phyloP scores from a whole-genome alignment of 306 rosid species.

The Citrullus amarus region DNA sequence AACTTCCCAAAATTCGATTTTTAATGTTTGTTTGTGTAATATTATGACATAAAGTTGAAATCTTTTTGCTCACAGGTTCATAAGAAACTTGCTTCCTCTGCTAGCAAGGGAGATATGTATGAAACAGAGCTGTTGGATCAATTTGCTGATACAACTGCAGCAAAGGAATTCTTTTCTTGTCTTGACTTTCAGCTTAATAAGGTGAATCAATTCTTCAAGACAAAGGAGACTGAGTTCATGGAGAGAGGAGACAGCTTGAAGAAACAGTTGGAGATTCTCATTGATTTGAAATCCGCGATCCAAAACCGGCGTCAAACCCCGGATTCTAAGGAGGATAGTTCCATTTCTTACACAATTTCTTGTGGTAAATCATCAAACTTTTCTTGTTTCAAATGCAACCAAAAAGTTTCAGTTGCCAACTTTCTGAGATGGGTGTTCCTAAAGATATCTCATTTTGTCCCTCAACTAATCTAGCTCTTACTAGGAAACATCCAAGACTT shows the following conservation, averaged over 20 bases:
- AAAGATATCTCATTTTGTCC: neutral
- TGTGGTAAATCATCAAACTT: slow-evolving; percentile 36
- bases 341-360: slow-evolving; percentile 70
- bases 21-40: neutral
- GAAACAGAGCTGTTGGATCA: slow-evolving; percentile 85
- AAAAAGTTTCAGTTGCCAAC: neutral
- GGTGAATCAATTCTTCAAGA: slow-evolving; percentile 70
- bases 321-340: slow-evolving; percentile 62
- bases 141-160: slow-evolving; percentile 64
- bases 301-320: slow-evolving; percentile 30
- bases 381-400: neutral
- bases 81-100: slow-evolving; percentile 70
- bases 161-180: slow-evolving; percentile 75
- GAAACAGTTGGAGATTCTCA: slow-evolving; percentile 75
- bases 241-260: slow-evolving; percentile 77
- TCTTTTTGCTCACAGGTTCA: slow-evolving; percentile 44
- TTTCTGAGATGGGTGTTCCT: neutral
- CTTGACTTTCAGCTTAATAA: slow-evolving; percentile 79
- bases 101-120: slow-evolving; percentile 66
- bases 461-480: neutral
- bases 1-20: neutral
- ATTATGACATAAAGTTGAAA: neutral
- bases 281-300: slow-evolving; percentile 48
- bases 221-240: slow-evolving; percentile 71
- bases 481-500: neutral